Conservation (phyloP, 2,329 filamentous ascomycete genomes). For the Scopulariopsis brevicaulis region DNA sequence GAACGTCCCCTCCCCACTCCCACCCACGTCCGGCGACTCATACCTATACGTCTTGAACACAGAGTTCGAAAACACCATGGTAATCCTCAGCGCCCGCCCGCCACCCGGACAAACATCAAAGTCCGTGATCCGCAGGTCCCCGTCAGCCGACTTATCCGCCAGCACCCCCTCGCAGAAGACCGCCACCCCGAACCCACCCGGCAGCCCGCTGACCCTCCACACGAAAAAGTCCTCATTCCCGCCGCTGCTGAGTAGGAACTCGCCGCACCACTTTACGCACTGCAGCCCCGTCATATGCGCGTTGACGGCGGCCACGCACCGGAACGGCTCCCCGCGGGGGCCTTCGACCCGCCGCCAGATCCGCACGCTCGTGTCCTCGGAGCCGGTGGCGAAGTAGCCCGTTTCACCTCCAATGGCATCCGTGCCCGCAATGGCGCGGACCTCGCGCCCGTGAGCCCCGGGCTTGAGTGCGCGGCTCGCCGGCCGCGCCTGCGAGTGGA, state of each 20-base stretch:
- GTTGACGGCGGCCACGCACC: conserved; percentile 55
- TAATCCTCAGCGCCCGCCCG: conserved; percentile 40
- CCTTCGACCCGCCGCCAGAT: conserved; percentile 44
- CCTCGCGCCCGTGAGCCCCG: conserved; percentile 80
- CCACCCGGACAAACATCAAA: conserved; percentile 46
- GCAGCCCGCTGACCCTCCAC: conserved; percentile 55
- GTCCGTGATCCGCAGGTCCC: conserved; percentile 70
- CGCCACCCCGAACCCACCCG: conserved; percentile 39
- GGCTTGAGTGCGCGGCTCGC: conserved; percentile 40
- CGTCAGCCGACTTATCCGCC: conserved; percentile 33
- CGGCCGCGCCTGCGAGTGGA: conserved; percentile 29
- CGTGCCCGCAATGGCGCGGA: conserved; percentile 38
- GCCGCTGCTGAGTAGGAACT: conserved; percentile 72
- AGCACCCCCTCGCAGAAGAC: conserved; percentile 45
- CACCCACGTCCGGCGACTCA: conserved; percentile 8
- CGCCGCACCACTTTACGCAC: conserved; percentile 61
- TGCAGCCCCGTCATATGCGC: conserved; percentile 79
- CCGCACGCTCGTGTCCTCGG: conserved; percentile 63
- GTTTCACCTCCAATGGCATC: not conserved
- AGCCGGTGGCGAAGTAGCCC: conserved; percentile 52
- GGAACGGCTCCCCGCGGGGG: conserved; percentile 14
- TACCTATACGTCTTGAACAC: conserved; percentile 53
- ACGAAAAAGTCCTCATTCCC: conserved; percentile 84
- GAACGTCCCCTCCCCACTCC: conserved; percentile 27
- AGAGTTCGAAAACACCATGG: conserved; percentile 77